A percentile compares a stretch with the other conserved stretches of the same genome.
phyloP scores from a whole-genome alignment of 768 basidiomycete species.

The Leccinellum luteum region DNA sequence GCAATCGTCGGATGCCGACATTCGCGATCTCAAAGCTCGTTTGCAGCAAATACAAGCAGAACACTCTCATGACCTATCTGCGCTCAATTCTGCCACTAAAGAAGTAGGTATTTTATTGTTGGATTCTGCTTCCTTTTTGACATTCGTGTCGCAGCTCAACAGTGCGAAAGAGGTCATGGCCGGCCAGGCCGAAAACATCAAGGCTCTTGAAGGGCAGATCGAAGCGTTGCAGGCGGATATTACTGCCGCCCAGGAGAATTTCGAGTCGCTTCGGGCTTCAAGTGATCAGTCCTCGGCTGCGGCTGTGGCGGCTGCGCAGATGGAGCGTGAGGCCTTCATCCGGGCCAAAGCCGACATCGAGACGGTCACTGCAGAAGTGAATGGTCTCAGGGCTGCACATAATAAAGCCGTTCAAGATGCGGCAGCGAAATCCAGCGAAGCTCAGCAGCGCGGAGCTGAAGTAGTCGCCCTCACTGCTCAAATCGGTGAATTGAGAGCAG shows the following conservation, averaged over 20 bases:
- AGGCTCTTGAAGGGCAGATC: constrained; percentile 49
- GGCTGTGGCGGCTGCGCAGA: constrained; percentile 49
- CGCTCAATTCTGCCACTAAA: constrained; percentile 42
- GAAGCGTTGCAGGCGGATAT: constrained; percentile 51
- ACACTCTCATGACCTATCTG: constrained; percentile 21
- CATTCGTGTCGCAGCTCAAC: constrained; percentile 44
- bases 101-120: constrained; percentile 43
- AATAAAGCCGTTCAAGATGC: constrained; percentile 47
- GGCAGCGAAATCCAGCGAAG: constrained; percentile 41
- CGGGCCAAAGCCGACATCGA: constrained; percentile 64
- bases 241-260: constrained; percentile 45
- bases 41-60: constrained; percentile 38
- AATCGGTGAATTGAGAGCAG: constrained; percentile 50
- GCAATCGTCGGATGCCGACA: constrained; percentile 44
- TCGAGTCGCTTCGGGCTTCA: constrained; percentile 48
- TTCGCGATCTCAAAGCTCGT: constrained; percentile 41
- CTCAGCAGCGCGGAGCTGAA: constrained; percentile 46
- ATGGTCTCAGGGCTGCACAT: constrained; percentile 50
- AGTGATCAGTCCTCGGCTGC: constrained; percentile 43
- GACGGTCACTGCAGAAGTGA: constrained; percentile 50
- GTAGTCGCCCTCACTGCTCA: constrained; percentile 46
- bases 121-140: not conserved
- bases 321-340: constrained; percentile 61
- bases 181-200: constrained; percentile 45
- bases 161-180: constrained; percentile 40